Evolutionary conservation across 2,329 filamentous ascomycete genomes (phyloP).

Genomic region (Fusarium sterilihyphosum): DNA sequence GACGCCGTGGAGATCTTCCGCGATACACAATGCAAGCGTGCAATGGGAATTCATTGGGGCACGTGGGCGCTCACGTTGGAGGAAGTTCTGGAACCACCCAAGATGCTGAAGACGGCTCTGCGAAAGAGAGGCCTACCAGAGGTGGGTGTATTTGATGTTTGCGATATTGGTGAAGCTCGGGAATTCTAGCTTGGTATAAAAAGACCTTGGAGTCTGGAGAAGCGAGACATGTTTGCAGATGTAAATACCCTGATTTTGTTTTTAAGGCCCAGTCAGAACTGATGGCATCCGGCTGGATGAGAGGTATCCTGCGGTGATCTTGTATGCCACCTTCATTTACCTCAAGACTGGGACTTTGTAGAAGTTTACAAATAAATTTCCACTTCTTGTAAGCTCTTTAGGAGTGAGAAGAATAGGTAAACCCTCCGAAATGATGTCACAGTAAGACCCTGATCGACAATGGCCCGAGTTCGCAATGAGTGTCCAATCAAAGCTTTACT

Average conservation of each 20-base stretch:
- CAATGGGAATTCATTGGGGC: slow-evolving; percentile 93
- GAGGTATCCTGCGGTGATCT: neutral
- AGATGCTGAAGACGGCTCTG: slow-evolving; percentile 76
- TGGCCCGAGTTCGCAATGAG: neutral
- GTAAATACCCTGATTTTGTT: slow-evolving; percentile 30
- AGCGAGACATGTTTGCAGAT: slow-evolving; percentile 3
- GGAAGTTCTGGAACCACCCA: slow-evolving; percentile 84
- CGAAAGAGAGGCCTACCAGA: slow-evolving; percentile 73
- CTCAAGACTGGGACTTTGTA: slow-evolving; percentile 1
- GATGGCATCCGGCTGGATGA: neutral
- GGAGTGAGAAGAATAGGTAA: neutral
- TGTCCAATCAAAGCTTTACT: slow-evolving; percentile 19
- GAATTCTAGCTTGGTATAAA: slow-evolving; percentile 65
- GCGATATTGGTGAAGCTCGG: slow-evolving; percentile 84
- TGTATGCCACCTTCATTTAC: neutral
- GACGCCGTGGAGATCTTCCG: slow-evolving; percentile 90
- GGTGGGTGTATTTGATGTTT: slow-evolving; percentile 81
- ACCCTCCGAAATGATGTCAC: slow-evolving; percentile 22
- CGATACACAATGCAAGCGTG: slow-evolving; percentile 80
- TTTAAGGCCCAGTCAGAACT: neutral
- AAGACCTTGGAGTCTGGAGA: neutral
- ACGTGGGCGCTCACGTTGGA: slow-evolving; percentile 89
- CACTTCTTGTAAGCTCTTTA: neutral
- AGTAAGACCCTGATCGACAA: slow-evolving; percentile 23
- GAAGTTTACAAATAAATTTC: slow-evolving; percentile 9